phyloP scores from a whole-genome alignment of 1,139 yeast species.

The Yamadazyma epiphylla region DNA sequence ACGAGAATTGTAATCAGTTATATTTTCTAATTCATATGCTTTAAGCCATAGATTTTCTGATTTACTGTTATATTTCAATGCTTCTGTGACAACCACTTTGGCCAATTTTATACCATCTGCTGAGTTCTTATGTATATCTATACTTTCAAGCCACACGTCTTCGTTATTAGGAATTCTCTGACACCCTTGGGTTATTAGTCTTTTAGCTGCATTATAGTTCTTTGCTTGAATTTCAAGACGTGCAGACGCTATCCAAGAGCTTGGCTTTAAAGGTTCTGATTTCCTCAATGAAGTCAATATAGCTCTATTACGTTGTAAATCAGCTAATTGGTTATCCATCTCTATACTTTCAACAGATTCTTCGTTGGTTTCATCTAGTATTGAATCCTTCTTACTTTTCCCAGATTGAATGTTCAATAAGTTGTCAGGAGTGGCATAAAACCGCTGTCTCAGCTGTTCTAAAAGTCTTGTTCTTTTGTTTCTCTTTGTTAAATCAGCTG shows the following conservation, averaged over 20 bases:
- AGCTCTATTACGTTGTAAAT: conserved; percentile 39
- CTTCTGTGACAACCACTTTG: conserved; percentile 62
- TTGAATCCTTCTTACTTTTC: conserved; percentile 8
- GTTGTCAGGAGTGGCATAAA: conserved; percentile 82
- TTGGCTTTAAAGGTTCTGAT: conserved; percentile 69
- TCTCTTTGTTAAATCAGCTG: conserved; percentile 77
- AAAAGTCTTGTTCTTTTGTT: conserved; percentile 70
- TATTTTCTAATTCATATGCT: conserved; percentile 60
- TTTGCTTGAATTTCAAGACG: conserved; percentile 68
- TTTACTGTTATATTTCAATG: conserved; percentile 51
- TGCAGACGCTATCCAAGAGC: conserved; percentile 89
- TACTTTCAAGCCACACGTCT: conserved; percentile 78
- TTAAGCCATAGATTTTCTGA: conserved; percentile 69
- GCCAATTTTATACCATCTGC: conserved; percentile 35
- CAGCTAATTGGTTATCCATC: conserved; percentile 33
- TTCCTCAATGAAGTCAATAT: conserved; percentile 67
- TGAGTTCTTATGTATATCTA: conserved; percentile 58
- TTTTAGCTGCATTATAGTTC: conserved; percentile 54
- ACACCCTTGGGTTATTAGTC: conserved; percentile 70
- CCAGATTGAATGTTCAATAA: conserved; percentile 26
- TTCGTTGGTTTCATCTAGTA: conserved; percentile 18
- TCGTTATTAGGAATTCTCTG: conserved; percentile 60
- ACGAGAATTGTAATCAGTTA: conserved; percentile 43
- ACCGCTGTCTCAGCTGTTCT: conserved; percentile 61
- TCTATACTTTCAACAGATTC: conserved; percentile 43